These are phyloP conservation scores for Fusarium euwallaceae DNA, from an alignment of 2,329 filamentous ascomycete species.

Conservation along the genomic window DNA sequence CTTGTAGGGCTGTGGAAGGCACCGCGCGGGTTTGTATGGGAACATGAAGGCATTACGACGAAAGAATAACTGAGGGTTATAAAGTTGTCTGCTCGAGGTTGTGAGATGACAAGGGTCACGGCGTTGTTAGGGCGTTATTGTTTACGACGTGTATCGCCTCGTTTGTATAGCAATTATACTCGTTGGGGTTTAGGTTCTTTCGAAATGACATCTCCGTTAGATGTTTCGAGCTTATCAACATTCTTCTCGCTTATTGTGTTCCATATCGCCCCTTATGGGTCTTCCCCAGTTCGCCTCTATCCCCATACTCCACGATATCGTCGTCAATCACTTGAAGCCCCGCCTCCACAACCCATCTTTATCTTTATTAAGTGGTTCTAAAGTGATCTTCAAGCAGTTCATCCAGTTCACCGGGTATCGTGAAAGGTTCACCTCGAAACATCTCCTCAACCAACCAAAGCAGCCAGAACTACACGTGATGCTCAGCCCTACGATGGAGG, in stretches of 20 bases:
- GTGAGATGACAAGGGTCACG: background rate
- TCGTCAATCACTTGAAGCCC: background rate
- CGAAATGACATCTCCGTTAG: background rate
- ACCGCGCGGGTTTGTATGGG: background rate
- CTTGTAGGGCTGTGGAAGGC: conserved; percentile 47
- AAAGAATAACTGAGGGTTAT: background rate
- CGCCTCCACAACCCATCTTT: conserved; percentile 1
- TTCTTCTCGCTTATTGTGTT: background rate
- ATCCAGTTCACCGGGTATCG: background rate
- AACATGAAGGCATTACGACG: background rate
- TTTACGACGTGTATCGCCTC: background rate
- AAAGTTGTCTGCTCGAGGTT: background rate
- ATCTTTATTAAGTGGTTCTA: conserved; percentile 3
- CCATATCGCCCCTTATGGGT: background rate
- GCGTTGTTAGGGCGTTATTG: background rate
- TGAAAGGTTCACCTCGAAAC: background rate
- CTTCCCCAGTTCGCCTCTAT: background rate
- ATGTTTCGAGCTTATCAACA: background rate
- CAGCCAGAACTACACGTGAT: background rate
- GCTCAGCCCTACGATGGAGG: background rate
- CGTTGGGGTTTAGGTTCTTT: background rate
- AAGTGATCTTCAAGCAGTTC: background rate
- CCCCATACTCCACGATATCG: background rate
- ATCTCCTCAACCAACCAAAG: too few relatives aligned
- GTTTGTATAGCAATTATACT: background rate